phyloP scores from a whole-genome alignment of 805 yeast species.

The Ogataea ganodermae region DNA sequence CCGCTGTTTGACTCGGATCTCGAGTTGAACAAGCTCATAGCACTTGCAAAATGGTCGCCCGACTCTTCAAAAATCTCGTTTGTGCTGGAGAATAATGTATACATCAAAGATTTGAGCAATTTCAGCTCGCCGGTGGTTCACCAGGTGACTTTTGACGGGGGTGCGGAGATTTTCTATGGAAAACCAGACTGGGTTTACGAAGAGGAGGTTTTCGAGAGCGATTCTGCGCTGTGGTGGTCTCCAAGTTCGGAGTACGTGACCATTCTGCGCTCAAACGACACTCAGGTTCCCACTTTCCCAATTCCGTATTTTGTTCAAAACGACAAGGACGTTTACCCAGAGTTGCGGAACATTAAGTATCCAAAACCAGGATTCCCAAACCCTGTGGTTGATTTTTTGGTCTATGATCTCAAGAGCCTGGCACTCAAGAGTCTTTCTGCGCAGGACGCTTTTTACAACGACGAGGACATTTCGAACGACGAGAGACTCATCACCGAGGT shows the following conservation, averaged over 20 bases:
- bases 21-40: constrained; percentile 31
- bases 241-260: constrained; percentile 67
- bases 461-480: constrained; percentile 40
- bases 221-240: constrained; percentile 86
- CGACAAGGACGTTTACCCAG: constrained; percentile 54
- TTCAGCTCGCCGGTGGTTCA: constrained; percentile 14
- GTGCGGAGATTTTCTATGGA: constrained; percentile 73
- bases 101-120: constrained; percentile 42
- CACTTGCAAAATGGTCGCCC: constrained; percentile 74
- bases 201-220: constrained; percentile 78
- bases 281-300: constrained; percentile 69
- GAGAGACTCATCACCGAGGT: constrained; percentile 65
- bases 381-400: constrained; percentile 60
- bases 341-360: constrained; percentile 62
- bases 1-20: constrained; percentile 26
- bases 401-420: constrained; percentile 41
- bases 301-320: constrained; percentile 73
- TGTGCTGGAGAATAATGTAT: constrained; percentile 72
- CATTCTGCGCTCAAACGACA: constrained; percentile 69
- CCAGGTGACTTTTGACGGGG: constrained; percentile 72
- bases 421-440: constrained; percentile 24
- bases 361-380: constrained; percentile 84
- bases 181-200: constrained; percentile 95
- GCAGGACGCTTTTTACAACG: constrained; percentile 44
- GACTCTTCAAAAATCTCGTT: constrained; percentile 64